These are phyloP conservation scores for Glycine latifolia DNA, from an alignment of 306 rosid species.

Conservation along the genomic window DNA sequence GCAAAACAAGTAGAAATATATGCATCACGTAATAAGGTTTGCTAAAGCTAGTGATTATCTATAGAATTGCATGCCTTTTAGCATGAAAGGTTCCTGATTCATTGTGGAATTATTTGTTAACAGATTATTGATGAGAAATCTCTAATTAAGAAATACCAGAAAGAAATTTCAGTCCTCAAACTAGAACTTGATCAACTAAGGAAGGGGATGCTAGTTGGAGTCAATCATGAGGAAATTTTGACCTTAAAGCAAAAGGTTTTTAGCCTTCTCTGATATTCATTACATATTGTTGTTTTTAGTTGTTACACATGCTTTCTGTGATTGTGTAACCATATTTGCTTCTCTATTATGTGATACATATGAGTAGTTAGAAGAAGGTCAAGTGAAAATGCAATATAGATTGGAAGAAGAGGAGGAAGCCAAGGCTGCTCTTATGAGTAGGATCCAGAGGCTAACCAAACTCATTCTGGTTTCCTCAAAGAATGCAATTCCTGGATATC, in stretches of 20 bases:
- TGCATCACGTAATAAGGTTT: slow-evolving; percentile 96
- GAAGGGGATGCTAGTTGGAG: slow-evolving; percentile 82
- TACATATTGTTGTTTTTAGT: slow-evolving; percentile 32
- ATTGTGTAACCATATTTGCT: slow-evolving; percentile 33
- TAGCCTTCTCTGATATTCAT: slow-evolving; percentile 35
- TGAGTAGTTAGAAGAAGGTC: slow-evolving; percentile 95
- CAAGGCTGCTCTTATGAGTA: slow-evolving; percentile 98
- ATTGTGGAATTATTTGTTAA: slow-evolving; percentile 40
- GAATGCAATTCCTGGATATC: slow-evolving; percentile 86
- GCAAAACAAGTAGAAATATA: slow-evolving; percentile 97
- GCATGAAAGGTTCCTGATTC: slow-evolving; percentile 39
- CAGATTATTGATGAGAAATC: slow-evolving; percentile 99
- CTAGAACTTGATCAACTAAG: slow-evolving; percentile 94
- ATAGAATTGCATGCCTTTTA: slow-evolving; percentile 25
- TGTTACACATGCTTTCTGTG: slow-evolving; percentile 21
- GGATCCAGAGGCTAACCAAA: slow-evolving; percentile 98
- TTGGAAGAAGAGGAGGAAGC: slow-evolving; percentile 99
- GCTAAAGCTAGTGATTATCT: slow-evolving; percentile 36
- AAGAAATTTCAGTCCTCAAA: slow-evolving; percentile 92
- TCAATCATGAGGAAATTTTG: slow-evolving; percentile 89
- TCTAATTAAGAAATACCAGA: slow-evolving; percentile 95
- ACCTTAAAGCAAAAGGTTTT: slow-evolving; percentile 88
- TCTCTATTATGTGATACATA: slow-evolving; percentile 30
- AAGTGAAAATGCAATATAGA: slow-evolving; percentile 97
- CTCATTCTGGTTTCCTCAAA: slow-evolving; percentile 98